phyloP scores from a whole-genome alignment of 805 yeast genomes.

The Saturnispora saitoi region DNA sequence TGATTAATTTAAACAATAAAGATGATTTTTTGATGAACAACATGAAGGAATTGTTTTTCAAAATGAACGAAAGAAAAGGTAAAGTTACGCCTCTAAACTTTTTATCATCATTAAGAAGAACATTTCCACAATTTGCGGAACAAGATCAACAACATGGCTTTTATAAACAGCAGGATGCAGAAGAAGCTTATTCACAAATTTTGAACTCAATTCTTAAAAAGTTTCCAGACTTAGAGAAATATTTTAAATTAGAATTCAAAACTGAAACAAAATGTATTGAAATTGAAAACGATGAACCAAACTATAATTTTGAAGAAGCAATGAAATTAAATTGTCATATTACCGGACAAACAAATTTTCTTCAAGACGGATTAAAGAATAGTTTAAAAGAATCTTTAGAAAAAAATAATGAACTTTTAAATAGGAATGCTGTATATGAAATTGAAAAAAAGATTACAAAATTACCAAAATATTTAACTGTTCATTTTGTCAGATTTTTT shows the following conservation, averaged over 20 bases:
- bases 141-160: slow-evolving; percentile 52
- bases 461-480: slow-evolving; percentile 80
- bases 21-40: slow-evolving; percentile 24
- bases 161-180: slow-evolving; percentile 96
- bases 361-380: slow-evolving; percentile 73
- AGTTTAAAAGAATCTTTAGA: slow-evolving; percentile 71
- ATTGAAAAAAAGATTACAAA: slow-evolving; percentile 54
- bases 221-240: slow-evolving; percentile 44
- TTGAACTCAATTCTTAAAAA: slow-evolving; percentile 42
- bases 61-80: slow-evolving; percentile 35
- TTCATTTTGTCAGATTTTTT: slow-evolving; percentile 89
- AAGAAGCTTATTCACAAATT: slow-evolving; percentile 87
- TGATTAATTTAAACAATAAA: slow-evolving; percentile 16
- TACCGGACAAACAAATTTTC: slow-evolving; percentile 72
- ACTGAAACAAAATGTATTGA: slow-evolving; percentile 54
- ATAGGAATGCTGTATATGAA: slow-evolving; percentile 62
- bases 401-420: slow-evolving; percentile 64
- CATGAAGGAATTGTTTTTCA: slow-evolving; percentile 37
- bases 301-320: slow-evolving; percentile 45
- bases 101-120: slow-evolving; percentile 53
- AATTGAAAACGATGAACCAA: slow-evolving; percentile 37
- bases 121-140: slow-evolving; percentile 87
- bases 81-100: slow-evolving; percentile 57
- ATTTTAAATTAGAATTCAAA: slow-evolving; percentile 59
- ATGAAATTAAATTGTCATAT: slow-evolving; percentile 85